These are phyloP conservation scores for Cladophialophora immunda DNA, from an alignment of 2,329 filamentous ascomycete genomes.

Conservation along the genomic window DNA sequence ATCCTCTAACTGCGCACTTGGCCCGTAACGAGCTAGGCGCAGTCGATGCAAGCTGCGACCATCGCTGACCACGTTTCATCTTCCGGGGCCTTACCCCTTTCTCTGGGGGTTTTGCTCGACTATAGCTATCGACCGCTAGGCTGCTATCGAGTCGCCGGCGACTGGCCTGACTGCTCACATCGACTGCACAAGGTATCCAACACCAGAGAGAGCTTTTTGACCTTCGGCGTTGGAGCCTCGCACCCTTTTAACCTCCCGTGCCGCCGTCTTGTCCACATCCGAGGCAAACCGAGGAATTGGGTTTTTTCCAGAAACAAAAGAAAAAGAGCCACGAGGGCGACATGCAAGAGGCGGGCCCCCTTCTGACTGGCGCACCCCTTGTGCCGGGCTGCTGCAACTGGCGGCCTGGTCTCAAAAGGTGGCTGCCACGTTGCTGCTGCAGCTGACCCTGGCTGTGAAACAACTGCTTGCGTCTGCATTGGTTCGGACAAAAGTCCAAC, in stretches of 20 bases:
- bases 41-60: conserved; percentile 7
- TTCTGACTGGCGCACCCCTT: conserved; percentile 2
- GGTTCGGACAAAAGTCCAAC: conserved; percentile 18
- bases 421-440: conserved; percentile 25
- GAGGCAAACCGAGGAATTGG: not conserved
- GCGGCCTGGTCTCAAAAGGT: conserved; percentile 4
- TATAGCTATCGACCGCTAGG: not conserved
- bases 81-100: conserved; percentile 23
- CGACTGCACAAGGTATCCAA: not conserved
- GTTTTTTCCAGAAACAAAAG: conserved; percentile 2
- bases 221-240: not conserved
- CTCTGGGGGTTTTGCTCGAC: conserved; percentile 2
- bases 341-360: conserved; percentile 1
- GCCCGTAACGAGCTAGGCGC: conserved; percentile 8
- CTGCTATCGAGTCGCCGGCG: not conserved
- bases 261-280: not conserved
- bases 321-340: conserved; percentile 2
- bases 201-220: not conserved
- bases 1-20: conserved; percentile 1
- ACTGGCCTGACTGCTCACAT: not conserved
- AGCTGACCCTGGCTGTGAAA: conserved; percentile 20
- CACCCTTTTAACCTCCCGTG: not conserved
- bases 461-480: conserved; percentile 11
- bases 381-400: not conserved
- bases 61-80: conserved; percentile 27